Conservation (phyloP, 345 rosid species). For the Cardamine occulta region DNA sequence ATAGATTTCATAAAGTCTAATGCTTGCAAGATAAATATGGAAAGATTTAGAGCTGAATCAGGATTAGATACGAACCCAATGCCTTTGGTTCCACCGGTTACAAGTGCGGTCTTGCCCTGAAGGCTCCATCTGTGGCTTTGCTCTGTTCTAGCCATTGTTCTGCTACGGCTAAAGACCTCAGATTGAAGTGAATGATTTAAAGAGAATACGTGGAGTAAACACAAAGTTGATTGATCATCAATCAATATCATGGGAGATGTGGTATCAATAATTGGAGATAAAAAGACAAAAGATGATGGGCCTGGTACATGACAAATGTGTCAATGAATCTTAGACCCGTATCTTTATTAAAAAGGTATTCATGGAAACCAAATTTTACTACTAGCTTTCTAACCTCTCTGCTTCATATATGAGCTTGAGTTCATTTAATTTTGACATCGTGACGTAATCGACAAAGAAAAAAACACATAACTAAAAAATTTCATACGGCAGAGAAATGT, state of each 20-base stretch:
- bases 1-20: neutral
- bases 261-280: neutral
- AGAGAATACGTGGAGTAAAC: slow-evolving; percentile 5
- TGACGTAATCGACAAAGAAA: no score
- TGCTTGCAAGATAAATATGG: neutral
- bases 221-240: neutral
- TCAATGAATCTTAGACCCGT: neutral
- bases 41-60: neutral
- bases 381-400: no score
- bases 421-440: no score
- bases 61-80: slow-evolving; percentile 47
- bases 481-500: no score
- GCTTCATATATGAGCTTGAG: no score
- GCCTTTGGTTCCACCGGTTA: slow-evolving; percentile 74
- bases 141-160: slow-evolving; percentile 39
- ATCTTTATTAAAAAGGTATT: no score
- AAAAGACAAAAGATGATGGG: slow-evolving; percentile 2
- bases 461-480: no score
- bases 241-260: no score
- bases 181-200: neutral
- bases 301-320: neutral
- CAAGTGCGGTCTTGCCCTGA: slow-evolving; percentile 60
- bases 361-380: no score
- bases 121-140: slow-evolving; percentile 70
- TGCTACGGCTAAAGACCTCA: neutral